These are phyloP conservation scores for Kluyveromyces sp. DNA, from an alignment of 1,139 yeast species.

Conservation along the genomic window DNA sequence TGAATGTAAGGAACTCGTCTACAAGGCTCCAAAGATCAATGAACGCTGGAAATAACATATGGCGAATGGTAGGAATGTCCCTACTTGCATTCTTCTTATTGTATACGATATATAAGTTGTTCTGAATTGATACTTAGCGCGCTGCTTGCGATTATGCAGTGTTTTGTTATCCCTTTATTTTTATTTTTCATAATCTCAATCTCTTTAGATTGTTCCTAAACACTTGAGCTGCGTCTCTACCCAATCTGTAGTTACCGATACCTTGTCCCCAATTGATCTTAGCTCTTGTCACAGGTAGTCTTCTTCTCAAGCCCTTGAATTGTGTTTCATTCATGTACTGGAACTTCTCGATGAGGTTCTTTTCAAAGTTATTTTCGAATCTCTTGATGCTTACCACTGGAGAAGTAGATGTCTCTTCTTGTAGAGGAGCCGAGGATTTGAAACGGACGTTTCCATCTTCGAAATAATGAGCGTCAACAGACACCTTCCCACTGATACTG, in stretches of 20 bases:
- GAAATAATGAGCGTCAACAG: conserved; percentile 78
- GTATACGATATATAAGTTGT: conserved; percentile 56
- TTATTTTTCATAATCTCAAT: not conserved
- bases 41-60: conserved; percentile 47
- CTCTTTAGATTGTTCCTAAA: conserved; percentile 20
- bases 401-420: conserved; percentile 19
- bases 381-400: conserved; percentile 43
- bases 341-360: conserved; percentile 55
- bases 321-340: conserved; percentile 66
- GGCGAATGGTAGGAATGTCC: conserved; percentile 52
- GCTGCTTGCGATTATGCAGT: not conserved
- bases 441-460: conserved; percentile 94
- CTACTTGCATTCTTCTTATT: conserved; percentile 54
- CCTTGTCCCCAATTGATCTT: conserved; percentile 95
- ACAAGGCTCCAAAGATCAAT: conserved; percentile 55
- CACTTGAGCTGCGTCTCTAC: conserved; percentile 68
- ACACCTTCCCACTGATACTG: conserved; percentile 45
- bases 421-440: conserved; percentile 43
- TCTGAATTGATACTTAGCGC: conserved; percentile 21
- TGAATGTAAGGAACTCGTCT: conserved; percentile 59
- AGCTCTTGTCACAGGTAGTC: conserved; percentile 84
- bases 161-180: not conserved
- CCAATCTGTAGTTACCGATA: conserved; percentile 80
- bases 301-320: conserved; percentile 81
- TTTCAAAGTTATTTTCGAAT: conserved; percentile 57